phyloP scores from a whole-genome alignment of 192 early-diverging fungal species.

The Funneliformis mosseae region DNA sequence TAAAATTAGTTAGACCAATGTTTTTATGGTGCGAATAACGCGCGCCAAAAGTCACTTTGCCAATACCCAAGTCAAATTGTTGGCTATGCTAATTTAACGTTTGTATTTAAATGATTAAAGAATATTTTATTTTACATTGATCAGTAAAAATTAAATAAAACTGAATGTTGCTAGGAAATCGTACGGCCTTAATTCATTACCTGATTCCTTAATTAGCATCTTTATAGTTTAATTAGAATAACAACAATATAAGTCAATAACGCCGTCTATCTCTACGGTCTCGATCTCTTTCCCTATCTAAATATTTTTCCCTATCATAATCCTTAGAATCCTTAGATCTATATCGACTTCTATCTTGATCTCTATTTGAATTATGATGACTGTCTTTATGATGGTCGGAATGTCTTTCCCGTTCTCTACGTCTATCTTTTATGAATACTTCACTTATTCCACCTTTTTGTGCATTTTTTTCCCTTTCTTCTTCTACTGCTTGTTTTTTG shows the following conservation, averaged over 20 bases:
- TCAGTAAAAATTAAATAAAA: too few species aligned
- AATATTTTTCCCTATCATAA: not conserved
- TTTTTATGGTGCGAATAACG: too few species aligned
- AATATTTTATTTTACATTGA: too few species aligned
- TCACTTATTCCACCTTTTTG: constrained; percentile 24
- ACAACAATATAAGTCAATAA: not conserved
- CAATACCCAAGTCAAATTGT: too few species aligned
- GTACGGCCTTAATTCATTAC: too few species aligned
- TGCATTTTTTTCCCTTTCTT: constrained; percentile 27
- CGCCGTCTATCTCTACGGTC: not conserved
- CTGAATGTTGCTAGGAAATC: too few species aligned
- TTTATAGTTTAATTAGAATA: too few species aligned
- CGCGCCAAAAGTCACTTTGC: too few species aligned
- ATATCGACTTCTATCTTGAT: constrained; percentile 15
- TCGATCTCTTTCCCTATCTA: not conserved
- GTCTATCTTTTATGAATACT: constrained; percentile 24
- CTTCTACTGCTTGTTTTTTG: constrained; percentile 40
- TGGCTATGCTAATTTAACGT: too few species aligned
- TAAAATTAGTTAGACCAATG: too few species aligned
- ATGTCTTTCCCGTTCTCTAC: constrained; percentile 37
- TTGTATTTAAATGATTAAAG: too few species aligned
- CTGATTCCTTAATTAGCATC: too few species aligned
- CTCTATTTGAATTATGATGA: constrained; percentile 27
- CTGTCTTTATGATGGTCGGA: constrained; percentile 31
- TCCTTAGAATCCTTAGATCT: not conserved